phyloP scores from a whole-genome alignment of 192 early-diverging fungal species.

The Pilobolus umbonatus region DNA sequence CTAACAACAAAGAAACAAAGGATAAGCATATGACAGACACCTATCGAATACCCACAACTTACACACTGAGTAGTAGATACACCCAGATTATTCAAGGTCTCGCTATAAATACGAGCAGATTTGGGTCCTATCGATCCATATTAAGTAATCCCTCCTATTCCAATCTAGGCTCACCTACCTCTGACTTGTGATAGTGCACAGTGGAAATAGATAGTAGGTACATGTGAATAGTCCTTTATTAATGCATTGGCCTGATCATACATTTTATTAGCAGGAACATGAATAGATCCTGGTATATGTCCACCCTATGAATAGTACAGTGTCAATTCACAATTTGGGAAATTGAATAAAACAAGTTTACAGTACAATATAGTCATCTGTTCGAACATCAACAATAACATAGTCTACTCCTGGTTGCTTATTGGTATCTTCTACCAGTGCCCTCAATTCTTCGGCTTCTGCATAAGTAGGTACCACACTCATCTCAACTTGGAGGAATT shows the following conservation, averaged over 20 bases:
- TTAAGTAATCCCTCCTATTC: neutral
- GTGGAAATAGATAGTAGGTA: constrained; percentile 77
- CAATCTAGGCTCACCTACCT: constrained; percentile 23
- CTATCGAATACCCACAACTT: neutral
- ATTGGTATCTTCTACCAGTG: neutral
- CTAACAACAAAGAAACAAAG: constrained; percentile 23
- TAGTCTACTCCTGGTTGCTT: constrained; percentile 58
- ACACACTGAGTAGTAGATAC: constrained; percentile 25
- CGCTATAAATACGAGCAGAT: constrained; percentile 58
- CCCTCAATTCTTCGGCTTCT: constrained; percentile 10
- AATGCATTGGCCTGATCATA: constrained; percentile 36
- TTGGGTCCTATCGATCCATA: constrained; percentile 31
- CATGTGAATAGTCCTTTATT: constrained; percentile 47
- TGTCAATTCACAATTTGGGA: neutral
- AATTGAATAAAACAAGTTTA: neutral
- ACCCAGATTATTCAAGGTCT: constrained; percentile 34
- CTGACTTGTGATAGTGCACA: constrained; percentile 84
- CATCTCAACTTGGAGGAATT: no score
- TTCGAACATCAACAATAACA: constrained; percentile 69
- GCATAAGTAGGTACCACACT: neutral
- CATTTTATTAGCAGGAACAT: constrained; percentile 68
- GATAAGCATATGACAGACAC: no score
- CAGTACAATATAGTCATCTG: constrained; percentile 49
- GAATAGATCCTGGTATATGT: constrained; percentile 73
- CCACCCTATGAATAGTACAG: constrained; percentile 47